phyloP scores from a whole-genome alignment of 768 basidiomycete genomes.

The Rhizopogon vinicolor region DNA sequence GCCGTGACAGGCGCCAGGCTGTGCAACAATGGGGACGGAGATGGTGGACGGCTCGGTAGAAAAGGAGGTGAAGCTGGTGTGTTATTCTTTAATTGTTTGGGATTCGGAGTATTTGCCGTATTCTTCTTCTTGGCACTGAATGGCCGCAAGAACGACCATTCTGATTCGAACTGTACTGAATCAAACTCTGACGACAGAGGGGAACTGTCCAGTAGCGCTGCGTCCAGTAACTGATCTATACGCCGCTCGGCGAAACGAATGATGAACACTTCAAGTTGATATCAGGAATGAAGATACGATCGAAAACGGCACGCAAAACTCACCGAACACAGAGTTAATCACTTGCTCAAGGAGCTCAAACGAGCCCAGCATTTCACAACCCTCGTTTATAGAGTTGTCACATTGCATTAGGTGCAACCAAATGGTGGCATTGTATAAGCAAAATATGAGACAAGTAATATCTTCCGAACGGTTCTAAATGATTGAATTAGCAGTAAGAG shows the following conservation, averaged over 20 bases:
- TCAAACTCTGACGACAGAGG: slow-evolving; percentile 77
- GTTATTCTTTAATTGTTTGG: slow-evolving; percentile 27
- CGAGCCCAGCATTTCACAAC: slow-evolving; percentile 80
- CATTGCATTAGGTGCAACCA: slow-evolving; percentile 91
- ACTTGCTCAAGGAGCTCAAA: slow-evolving; percentile 88
- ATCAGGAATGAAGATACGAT: slow-evolving; percentile 2
- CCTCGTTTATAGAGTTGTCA: slow-evolving; percentile 70
- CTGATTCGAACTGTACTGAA: slow-evolving; percentile 88
- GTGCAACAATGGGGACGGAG: slow-evolving; percentile 45
- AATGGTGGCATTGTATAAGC: slow-evolving; percentile 88
- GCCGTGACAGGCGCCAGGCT: slow-evolving; percentile 42
- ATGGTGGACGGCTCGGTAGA: slow-evolving; percentile 41
- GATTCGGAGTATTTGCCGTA: slow-evolving; percentile 17
- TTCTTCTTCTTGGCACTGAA: slow-evolving; percentile 61
- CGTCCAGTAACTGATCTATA: slow-evolving; percentile 84
- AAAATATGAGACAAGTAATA: slow-evolving; percentile 83
- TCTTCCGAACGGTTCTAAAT: slow-evolving; percentile 78
- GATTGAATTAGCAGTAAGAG: slow-evolving; percentile 8
- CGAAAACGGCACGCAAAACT: slow-evolving; percentile 10
- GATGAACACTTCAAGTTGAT: slow-evolving; percentile 68
- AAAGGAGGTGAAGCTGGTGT: slow-evolving; percentile 47
- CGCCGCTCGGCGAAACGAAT: slow-evolving; percentile 88
- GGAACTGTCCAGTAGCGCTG: slow-evolving; percentile 77
- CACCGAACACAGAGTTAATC: slow-evolving; percentile 92
- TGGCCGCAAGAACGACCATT: slow-evolving; percentile 88